Percentiles rank a stretch among this genome's conserved stretches.
Evolutionary conservation across 1,139 yeast species (phyloP).

Genomic region (Debaryomyces sp.): DNA sequence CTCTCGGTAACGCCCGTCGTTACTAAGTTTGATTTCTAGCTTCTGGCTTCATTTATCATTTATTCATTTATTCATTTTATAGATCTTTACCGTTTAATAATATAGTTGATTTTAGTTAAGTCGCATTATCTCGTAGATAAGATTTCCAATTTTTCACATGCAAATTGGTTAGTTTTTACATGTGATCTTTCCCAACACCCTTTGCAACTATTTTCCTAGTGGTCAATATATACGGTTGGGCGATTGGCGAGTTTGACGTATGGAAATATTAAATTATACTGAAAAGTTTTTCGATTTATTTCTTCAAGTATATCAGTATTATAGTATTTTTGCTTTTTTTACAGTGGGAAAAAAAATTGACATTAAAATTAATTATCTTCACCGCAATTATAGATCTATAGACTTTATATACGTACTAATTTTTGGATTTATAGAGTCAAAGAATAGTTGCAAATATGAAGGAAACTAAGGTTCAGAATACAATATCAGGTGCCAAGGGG

Average conservation of each 20-base stretch:
- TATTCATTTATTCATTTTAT: slow-evolving; percentile 5
- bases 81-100: slow-evolving; percentile 3
- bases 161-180: slow-evolving; percentile 4
- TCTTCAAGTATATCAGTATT: background rate
- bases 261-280: background rate
- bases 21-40: slow-evolving; percentile 17
- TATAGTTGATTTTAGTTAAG: slow-evolving; percentile 1
- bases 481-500: slow-evolving; percentile 41
- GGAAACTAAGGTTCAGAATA: slow-evolving; percentile 15
- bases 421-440: background rate
- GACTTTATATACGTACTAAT: background rate
- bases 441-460: background rate
- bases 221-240: slow-evolving; percentile 3
- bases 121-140: background rate
- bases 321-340: background rate
- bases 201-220: slow-evolving; percentile 6
- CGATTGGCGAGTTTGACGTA: background rate
- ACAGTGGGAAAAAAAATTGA: background rate
- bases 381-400: background rate
- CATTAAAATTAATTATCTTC: background rate
- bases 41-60: background rate
- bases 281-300: background rate
- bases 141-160: slow-evolving; percentile 9
- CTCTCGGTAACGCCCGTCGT: slow-evolving; percentile 32
- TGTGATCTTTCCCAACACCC: slow-evolving; percentile 10